Evolutionary conservation across 1,284 basidiomycete genomes (phyloP).

Genomic region (Cutaneotrichosporon sp.): DNA sequence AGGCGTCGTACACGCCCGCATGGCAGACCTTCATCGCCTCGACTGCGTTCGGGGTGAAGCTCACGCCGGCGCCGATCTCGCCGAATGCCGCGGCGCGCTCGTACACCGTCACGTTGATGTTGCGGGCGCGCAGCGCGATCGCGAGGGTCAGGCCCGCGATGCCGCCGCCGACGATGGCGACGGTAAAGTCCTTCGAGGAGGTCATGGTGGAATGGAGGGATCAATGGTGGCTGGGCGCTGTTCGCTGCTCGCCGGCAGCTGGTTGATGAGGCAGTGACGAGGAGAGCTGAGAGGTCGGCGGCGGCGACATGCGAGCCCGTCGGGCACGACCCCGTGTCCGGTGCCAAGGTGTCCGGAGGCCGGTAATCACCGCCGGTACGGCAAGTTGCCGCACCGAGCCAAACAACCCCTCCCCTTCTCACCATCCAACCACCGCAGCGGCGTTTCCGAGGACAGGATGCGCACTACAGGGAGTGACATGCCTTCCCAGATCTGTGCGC

Average conservation of each 20-base stretch:
- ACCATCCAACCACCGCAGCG: background rate
- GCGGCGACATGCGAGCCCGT: too few species aligned
- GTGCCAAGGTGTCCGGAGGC: background rate
- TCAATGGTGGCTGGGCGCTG: background rate
- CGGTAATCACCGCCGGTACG: background rate
- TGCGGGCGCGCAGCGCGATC: conserved; percentile 20
- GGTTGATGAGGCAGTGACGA: too few species aligned
- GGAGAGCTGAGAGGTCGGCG: too few species aligned
- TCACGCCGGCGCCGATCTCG: conserved; percentile 29
- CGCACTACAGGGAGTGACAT: too few species aligned
- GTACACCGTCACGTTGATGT: conserved; percentile 22
- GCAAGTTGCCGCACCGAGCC: background rate
- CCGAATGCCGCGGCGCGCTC: conserved; percentile 26
- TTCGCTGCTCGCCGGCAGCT: background rate
- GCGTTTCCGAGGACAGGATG: too few species aligned
- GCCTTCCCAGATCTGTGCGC: background rate
- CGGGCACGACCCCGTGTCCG: background rate
- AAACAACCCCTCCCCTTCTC: background rate
- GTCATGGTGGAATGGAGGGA: background rate
- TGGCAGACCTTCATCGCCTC: conserved; percentile 25
- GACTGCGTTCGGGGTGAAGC: conserved; percentile 25
- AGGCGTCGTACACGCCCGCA: conserved; percentile 21
- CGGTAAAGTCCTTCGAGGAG: conserved; percentile 10
- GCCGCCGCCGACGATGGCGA: conserved; percentile 25
- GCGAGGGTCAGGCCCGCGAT: conserved; percentile 23